Base-by-base conservation (phyloP, 805 yeast species). In the Zygotorulaspora chibaensis region DNA sequence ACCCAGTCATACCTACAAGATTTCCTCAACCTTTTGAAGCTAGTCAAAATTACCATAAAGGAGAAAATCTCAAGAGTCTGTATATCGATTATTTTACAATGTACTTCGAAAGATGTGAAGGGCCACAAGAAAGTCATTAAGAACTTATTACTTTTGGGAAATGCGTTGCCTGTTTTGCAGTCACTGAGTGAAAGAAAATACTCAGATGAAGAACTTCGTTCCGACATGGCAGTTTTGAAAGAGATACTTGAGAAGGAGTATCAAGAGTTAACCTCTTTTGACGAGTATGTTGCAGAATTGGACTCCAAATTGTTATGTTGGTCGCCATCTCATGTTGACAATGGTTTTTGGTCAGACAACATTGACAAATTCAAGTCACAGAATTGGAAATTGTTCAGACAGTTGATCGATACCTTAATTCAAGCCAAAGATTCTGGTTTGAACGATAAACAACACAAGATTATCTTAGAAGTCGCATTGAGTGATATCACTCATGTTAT, bases 271-370 rank as follows among this genome's bases (percentile, higher is more conserved):
- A 84, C 97, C 3, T 88, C 96, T 1, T 87, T 91, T 65, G 98
- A 93, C 61, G 96, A 90, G 65, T 93, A 91, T 65, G 73, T 78
- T 57, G 80, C 87, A 39, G 98, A 93, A 68, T 75, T 93, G 51
- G 83, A 81, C 50, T 80, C 90, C 47, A 85, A 86, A 49, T 75
- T 77, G 47, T 77, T 93, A 59, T 77, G 79, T 52, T 87, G 96
- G 84, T 83, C 95, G 2, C 98, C 99, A 43, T 89, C 96, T 17
- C 99, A 93, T 69, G 79, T 81, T 58, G 85, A 87, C 40, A 80
- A 79, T 42, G 88, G 87, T 43, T 93, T 93, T 66, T 93, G 98
- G 96, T 74, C 81, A 50, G 93, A 88, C 51, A 89, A 93, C 63
- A 73, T 83, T 28, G 74, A 67, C 41, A 75, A 78, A 54, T 93